phyloP scores from a whole-genome alignment of 2,329 filamentous ascomycete genomes.

The Cordyceps cateniannulata region DNA sequence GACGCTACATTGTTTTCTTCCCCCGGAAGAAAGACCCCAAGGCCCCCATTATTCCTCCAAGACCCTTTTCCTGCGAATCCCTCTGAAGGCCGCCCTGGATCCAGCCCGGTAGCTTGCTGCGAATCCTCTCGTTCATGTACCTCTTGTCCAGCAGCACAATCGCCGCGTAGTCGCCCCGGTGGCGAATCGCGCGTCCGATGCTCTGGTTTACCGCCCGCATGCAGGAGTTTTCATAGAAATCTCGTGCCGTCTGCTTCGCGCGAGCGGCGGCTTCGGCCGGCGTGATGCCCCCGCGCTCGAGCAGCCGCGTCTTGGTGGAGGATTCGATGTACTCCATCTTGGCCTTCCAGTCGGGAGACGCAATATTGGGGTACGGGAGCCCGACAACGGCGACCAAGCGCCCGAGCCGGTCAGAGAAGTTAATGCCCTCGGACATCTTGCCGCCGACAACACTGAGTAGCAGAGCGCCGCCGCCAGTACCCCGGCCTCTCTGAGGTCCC shows the following conservation, averaged over 20 bases:
- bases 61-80: conserved; percentile 41
- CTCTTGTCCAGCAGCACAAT: conserved; percentile 80
- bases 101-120: conserved; percentile 79
- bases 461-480: conserved; percentile 57
- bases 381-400: conserved; percentile 89
- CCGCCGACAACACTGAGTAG: conserved; percentile 89
- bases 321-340: conserved; percentile 81
- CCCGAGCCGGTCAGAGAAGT: conserved; percentile 87
- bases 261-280: conserved; percentile 21
- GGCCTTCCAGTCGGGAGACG: conserved; percentile 86
- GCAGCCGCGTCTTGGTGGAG: conserved; percentile 37
- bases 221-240: conserved; percentile 90
- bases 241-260: conserved; percentile 56
- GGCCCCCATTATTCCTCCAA: conserved; percentile 53
- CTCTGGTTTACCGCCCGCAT: conserved; percentile 98
- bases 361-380: conserved; percentile 84
- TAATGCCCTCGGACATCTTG: conserved; percentile 95
- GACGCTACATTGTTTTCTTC: conserved; percentile 29
- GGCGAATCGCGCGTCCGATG: conserved; percentile 86
- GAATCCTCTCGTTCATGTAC: conserved; percentile 68
- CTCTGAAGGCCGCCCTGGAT: conserved; percentile 63
- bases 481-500: conserved; percentile 38
- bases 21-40: conserved; percentile 52
- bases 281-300: conserved; percentile 13
- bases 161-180: conserved; percentile 80